Evolutionary conservation across 78 protist species (phyloP).

Genomic region (Protostelium mycophagum): DNA sequence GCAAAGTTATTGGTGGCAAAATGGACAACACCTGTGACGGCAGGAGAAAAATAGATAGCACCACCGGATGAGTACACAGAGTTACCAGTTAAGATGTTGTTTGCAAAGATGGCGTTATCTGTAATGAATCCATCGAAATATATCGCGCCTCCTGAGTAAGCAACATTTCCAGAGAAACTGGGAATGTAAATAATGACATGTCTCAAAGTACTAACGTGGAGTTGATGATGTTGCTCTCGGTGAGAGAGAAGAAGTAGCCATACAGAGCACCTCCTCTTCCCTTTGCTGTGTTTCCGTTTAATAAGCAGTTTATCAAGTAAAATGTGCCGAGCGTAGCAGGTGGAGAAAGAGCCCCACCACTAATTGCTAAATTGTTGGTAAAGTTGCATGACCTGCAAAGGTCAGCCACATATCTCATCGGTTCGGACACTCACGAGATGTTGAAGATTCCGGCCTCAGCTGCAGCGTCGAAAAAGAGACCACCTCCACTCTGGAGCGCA

Average conservation of each 20-base stretch:
- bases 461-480: background rate
- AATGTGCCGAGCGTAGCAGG: background rate
- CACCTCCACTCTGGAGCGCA: background rate
- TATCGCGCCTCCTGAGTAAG: background rate
- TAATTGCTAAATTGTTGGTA: background rate
- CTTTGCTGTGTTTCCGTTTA: background rate
- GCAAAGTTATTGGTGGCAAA: background rate
- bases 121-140: background rate
- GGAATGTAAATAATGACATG: too few species aligned
- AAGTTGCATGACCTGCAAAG: background rate
- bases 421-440: background rate
- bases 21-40: background rate
- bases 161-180: too few species aligned
- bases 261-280: background rate
- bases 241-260: background rate
- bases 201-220: background rate
- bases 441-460: background rate
- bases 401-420: background rate
- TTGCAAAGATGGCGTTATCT: background rate
- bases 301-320: background rate
- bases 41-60: background rate
- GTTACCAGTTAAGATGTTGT: background rate
- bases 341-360: background rate
- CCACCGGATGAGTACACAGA: background rate
- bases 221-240: background rate